Conservation (phyloP, 306 rosid species). For the Prinsepia uniflora region DNA sequence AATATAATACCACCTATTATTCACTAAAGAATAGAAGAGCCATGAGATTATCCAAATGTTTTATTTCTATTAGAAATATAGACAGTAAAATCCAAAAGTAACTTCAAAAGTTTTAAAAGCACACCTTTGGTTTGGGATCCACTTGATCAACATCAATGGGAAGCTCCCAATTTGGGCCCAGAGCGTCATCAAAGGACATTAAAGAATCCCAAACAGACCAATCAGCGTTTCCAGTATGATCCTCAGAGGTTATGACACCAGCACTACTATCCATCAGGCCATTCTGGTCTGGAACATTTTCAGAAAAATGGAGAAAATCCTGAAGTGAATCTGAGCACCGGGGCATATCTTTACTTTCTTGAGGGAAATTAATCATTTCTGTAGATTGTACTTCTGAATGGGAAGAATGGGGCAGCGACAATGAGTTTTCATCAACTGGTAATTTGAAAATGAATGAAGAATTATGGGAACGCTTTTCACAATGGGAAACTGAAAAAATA, state of each 20-base stretch:
- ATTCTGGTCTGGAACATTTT: conserved; percentile 45
- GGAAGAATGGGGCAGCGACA: conserved; percentile 32
- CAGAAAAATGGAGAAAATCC: conserved; percentile 53
- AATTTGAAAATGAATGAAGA: conserved; percentile 44
- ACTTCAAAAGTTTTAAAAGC: conserved; percentile 27
- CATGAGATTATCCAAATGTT: neutral
- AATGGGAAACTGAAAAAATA: conserved; percentile 33
- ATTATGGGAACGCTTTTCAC: conserved; percentile 40
- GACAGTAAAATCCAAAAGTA: conserved; percentile 10
- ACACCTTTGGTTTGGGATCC: conserved; percentile 58
- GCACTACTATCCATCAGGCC: conserved; percentile 45
- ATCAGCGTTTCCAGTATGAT: conserved; percentile 45
- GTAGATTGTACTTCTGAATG: conserved; percentile 39
- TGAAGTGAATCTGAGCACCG: conserved; percentile 65
- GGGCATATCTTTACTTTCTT: conserved; percentile 40
- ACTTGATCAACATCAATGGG: conserved; percentile 41
- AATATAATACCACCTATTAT: neutral
- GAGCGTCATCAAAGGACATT: conserved; percentile 45
- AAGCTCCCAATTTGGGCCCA: conserved; percentile 77
- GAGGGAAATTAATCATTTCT: conserved; percentile 34
- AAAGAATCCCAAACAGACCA: conserved; percentile 74
- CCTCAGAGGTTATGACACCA: conserved; percentile 42
- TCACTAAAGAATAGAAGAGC: neutral
- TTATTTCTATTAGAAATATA: neutral
- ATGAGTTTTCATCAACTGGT: conserved; percentile 35